Evolutionary conservation across 345 rosid genomes (phyloP), one percentile per base, ranked within the genome.

Genomic region (Stellera chamaejasme): DNA sequence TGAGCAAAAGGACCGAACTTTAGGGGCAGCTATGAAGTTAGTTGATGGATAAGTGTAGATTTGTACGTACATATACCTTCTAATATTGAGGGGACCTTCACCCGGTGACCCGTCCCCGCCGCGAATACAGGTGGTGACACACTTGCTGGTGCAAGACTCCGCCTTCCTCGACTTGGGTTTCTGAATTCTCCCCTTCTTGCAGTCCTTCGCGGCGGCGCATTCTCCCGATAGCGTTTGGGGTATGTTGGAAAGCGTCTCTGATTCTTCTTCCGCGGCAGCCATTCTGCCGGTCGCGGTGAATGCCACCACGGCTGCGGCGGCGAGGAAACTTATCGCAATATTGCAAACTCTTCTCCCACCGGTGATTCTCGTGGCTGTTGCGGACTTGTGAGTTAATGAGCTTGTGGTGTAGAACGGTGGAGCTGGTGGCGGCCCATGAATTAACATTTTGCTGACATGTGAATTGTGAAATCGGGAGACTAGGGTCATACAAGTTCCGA

Each of bases 81-180:
- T 81, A 65, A 88, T 75, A 61, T 88, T 88, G 13, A 88, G 58
- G 3, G 96, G 96, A 41, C 95, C 95, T 74, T 88, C 95, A 2
- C 94, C 86, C 3, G 86, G 92, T 36, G 86, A 76, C n/a, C 89
- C 90, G 0, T 82, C 93, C 3, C 90, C 98, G 6, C 95, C 78
- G 1, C 82, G 81, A 56, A 88, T 81, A 63, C 98, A 92, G 52
- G 96, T 80, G 67, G 72, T 66, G 32, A 92, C 85, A 42, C 96
- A 88, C 72, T 88, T 92, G 27, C 63, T 69, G 5, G 96, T 92
- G 66, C 98, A 92, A 6, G 75, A 66, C 78, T 92, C 98, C 0
- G 95, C 95, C 69, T 84, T 85, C 55, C 82, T 78, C 2, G 96
- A 83, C 65, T 86, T 85, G 6, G 98, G 96, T 15, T 79, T 65